phyloP scores from a whole-genome alignment of 176 grass and related monocot genomes.

The Rhynchospora pubera region DNA sequence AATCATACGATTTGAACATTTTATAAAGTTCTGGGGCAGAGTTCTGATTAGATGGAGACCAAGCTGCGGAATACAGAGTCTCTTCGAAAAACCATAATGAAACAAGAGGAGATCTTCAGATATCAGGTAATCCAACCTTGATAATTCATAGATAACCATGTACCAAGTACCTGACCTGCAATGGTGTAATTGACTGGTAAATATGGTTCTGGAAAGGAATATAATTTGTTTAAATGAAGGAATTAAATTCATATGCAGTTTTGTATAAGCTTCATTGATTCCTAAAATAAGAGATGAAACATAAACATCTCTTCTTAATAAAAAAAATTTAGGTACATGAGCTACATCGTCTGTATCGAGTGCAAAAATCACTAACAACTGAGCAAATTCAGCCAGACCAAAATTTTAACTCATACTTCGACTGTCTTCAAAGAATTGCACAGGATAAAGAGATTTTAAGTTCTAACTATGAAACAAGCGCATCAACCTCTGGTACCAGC shows the following conservation, averaged over 20 bases:
- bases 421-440: slow-evolving; percentile 33
- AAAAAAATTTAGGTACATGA: slow-evolving; percentile 51
- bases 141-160: not conserved
- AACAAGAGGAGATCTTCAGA: slow-evolving; percentile 74
- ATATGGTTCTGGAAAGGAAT: not conserved
- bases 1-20: not conserved
- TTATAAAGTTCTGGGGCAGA: not conserved
- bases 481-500: slow-evolving; percentile 38
- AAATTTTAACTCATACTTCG: slow-evolving; percentile 31
- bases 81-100: slow-evolving; percentile 58
- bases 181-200: not conserved
- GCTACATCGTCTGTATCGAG: slow-evolving; percentile 53
- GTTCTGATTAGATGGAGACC: slow-evolving; percentile 39
- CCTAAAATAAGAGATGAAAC: not conserved
- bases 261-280: not conserved
- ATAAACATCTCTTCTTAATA: not conserved
- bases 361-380: slow-evolving; percentile 66
- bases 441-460: slow-evolving; percentile 17
- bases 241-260: not conserved
- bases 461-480: slow-evolving; percentile 31
- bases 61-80: slow-evolving; percentile 36
- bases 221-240: not conserved
- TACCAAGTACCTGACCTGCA: not conserved
- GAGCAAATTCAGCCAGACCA: slow-evolving; percentile 30
- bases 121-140: slow-evolving; percentile 45